Base-by-base conservation (phyloP, 768 basidiomycete species). In the Rhizopogon vesiculosus region DNA sequence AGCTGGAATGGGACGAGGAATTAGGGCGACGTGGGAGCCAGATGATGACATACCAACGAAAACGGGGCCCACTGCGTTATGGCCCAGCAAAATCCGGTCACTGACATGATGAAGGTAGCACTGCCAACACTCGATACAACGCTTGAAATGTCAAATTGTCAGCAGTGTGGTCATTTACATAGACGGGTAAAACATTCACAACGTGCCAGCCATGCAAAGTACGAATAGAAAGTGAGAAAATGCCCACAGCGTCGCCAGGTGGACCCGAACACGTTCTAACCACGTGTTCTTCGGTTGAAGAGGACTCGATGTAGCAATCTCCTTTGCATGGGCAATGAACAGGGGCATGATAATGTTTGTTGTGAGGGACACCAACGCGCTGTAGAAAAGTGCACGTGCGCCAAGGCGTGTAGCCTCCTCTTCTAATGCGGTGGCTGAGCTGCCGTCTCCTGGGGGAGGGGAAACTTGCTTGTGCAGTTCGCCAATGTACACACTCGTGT, bases 11-110 rank as follows among this genome's bases (percentile, higher is more conserved):
- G 48, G 13, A 58, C 56, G 56, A 53, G 60, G 58, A 59, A 63
- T 64, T 61, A 59, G 57, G 29, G 46, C 31, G 31, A n/a, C 13
- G 22, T 9, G 33, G 15, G n/a, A 39, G 41, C 45, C 52, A 54
- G 19, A 22, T 22, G 33, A 29, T 29, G 16, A 73, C 84, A 45
- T 60, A 95, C 92, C 64, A 98, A 70, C 0, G 93, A 85, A 71
- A 92, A 96, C 3, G 95, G 95, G 3, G 86, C 93, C 96, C 95
- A 98, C 69, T 89, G 87, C 0, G 87, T 82, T 51, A 98, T 79
- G 5, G 93, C 93, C 91, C 90, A 97, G n/a, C 90, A 87, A 62
- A 97, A 87, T 0, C 96, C 96, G 7, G 87, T 86, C 12, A 89
- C 61, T 7, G 86, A 81, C 50, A 97, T 82, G 57, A 98, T 78